phyloP scores from a whole-genome alignment of 2,329 filamentous ascomycete species.

The Fusarium poae region DNA sequence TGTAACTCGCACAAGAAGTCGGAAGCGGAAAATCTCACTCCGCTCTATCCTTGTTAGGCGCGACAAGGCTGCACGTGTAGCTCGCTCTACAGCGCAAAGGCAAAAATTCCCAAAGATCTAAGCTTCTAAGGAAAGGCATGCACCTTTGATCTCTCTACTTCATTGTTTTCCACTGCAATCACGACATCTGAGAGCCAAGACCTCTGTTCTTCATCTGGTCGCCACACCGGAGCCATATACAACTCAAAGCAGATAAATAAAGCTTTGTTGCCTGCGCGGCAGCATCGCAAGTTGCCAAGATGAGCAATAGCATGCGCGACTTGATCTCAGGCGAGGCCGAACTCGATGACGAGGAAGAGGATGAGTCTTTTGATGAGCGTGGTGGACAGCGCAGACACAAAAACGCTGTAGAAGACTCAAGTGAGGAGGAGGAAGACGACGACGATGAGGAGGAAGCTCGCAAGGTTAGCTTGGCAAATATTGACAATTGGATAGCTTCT shows the following conservation, averaged over 20 bases:
- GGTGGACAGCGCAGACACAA: conserved; percentile 69
- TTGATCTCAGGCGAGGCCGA: conserved; percentile 89
- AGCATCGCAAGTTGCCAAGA: conserved; percentile 56
- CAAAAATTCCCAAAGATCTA: conserved; percentile 46
- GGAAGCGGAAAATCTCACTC: conserved; percentile 36
- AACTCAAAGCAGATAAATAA: conserved; percentile 28
- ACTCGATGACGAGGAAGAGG: conserved; percentile 86
- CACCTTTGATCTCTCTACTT: conserved; percentile 27
- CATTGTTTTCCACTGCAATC: conserved; percentile 15
- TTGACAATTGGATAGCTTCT: conserved; percentile 15
- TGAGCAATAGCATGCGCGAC: conserved; percentile 76
- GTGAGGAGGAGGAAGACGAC: conserved; percentile 92
- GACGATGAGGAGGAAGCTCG: conserved; percentile 88
- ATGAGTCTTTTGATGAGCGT: conserved; percentile 85
- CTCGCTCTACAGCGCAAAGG: conserved; percentile 44
- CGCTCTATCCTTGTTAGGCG: conserved; percentile 42
- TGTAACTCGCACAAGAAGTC: background rate
- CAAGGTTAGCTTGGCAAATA: conserved; percentile 66
- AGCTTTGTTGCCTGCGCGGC: conserved; percentile 47
- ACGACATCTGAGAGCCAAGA: conserved; percentile 1
- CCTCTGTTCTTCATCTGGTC: conserved; percentile 1
- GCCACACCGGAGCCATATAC: conserved; percentile 20
- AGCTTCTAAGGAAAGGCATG: conserved; percentile 28
- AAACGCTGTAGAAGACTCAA: conserved; percentile 78
- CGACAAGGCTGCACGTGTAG: conserved; percentile 50